Conservation (phyloP, 768 basidiomycete genomes). For the Chiua virens region DNA sequence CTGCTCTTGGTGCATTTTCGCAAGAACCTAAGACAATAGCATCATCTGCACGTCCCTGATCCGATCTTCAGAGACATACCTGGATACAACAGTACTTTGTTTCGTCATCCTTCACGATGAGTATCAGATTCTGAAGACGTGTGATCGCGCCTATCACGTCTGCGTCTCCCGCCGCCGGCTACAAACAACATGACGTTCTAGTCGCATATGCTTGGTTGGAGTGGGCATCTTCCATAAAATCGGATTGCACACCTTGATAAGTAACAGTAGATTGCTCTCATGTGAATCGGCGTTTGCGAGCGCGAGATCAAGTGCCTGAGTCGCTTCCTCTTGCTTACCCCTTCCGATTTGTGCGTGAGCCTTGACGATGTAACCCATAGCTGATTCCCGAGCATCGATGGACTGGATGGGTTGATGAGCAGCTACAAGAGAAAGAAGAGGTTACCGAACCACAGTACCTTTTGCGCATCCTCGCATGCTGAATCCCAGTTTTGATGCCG, state of each 20-base stretch:
- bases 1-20: neutral
- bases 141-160: too few relatives aligned
- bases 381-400: neutral
- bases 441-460: neutral
- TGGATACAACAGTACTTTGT: neutral
- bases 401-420: neutral
- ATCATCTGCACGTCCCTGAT: neutral
- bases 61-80: neutral
- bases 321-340: neutral
- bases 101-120: neutral
- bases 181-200: neutral
- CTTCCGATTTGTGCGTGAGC: constrained; percentile 2
- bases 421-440: too few relatives aligned
- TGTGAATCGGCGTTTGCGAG: neutral
- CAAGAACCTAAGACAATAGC: constrained; percentile 4
- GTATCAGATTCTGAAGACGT: neutral
- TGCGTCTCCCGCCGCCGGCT: neutral
- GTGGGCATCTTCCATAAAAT: neutral
- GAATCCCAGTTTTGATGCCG: neutral
- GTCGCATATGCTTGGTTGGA: neutral
- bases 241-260: constrained; percentile 2
- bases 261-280: constrained; percentile 3
- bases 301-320: constrained; percentile 1
- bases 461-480: neutral
- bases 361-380: constrained; percentile 5